Conservation (phyloP, 169 alveolate genomes). For the Cystoisospora suis region DNA sequence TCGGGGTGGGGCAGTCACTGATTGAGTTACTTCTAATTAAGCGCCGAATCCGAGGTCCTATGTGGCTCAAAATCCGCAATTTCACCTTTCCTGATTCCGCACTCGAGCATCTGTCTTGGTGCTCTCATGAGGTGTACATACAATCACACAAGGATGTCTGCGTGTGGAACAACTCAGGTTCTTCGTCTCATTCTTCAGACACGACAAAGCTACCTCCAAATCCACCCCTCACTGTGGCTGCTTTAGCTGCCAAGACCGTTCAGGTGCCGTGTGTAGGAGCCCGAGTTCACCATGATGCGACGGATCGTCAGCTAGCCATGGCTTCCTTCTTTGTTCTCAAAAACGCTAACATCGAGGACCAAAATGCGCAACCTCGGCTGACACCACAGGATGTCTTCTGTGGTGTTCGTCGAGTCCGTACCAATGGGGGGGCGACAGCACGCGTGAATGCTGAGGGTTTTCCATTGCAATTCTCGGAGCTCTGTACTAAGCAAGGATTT, state of each 20-base stretch:
- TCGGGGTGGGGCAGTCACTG: constrained; percentile 57
- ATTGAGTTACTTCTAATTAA: constrained; percentile 68
- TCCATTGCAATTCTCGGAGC: constrained; percentile 23
- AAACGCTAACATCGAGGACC: constrained; percentile 44
- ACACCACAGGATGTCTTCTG: constrained; percentile 25
- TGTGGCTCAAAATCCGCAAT: constrained; percentile 75
- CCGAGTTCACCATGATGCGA: background rate
- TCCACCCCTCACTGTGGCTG: constrained; percentile 42
- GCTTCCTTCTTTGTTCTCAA: constrained; percentile 25
- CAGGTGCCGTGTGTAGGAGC: background rate
- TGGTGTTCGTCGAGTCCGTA: constrained; percentile 35
- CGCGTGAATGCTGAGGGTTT: constrained; percentile 24
- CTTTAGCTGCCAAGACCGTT: constrained; percentile 19
- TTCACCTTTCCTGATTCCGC: constrained; percentile 24
- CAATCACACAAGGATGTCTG: constrained; percentile 50
- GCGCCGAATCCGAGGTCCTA: constrained; percentile 83
- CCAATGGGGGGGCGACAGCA: constrained; percentile 13
- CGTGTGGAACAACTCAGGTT: constrained; percentile 27
- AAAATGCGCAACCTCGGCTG: constrained; percentile 34
- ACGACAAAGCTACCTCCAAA: constrained; percentile 15
- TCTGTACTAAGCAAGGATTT: constrained; percentile 9
- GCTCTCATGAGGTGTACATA: constrained; percentile 42
- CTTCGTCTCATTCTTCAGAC: too few relatives aligned
- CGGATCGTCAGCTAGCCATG: constrained; percentile 5
- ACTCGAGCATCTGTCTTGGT: constrained; percentile 54